phyloP scores from a whole-genome alignment of 129 eudicot genomes.

The Pseudognaphalium luteoalbum region DNA sequence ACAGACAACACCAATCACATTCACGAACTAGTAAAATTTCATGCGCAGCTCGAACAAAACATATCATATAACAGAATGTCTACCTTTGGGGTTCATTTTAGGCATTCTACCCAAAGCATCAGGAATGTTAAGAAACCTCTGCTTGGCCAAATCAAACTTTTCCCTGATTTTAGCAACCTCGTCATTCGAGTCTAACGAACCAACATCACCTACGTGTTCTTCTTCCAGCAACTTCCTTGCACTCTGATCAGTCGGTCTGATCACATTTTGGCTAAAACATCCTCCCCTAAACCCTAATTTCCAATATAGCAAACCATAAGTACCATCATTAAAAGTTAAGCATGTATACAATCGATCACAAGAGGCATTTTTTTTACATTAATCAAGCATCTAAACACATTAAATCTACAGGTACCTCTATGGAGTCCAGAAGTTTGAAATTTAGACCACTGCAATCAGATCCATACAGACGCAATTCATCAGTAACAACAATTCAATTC shows the following conservation, averaged over 20 bases:
- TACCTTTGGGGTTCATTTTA: conserved; percentile 90
- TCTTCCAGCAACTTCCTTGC: conserved; percentile 46
- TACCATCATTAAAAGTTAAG: conserved; percentile 2
- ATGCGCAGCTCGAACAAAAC: neutral
- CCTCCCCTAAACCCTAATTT: conserved; percentile 46
- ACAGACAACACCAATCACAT: conserved; percentile 18
- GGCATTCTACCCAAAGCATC: conserved; percentile 70
- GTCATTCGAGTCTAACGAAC: conserved; percentile 36
- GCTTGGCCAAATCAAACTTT: conserved; percentile 61
- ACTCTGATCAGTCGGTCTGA: conserved; percentile 32
- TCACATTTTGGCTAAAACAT: conserved; percentile 36
- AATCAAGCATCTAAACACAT: conserved; percentile 2
- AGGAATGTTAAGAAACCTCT: conserved; percentile 69
- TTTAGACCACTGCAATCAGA: conserved; percentile 38
- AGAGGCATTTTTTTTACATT: neutral
- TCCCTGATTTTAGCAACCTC: conserved; percentile 60
- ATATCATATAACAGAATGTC: neutral
- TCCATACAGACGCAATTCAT: conserved; percentile 20
- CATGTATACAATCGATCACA: neutral
- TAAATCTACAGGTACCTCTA: conserved; percentile 26
- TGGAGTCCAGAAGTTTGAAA: conserved; percentile 26
- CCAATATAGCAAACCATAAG: neutral
- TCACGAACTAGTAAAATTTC: conserved; percentile 6
- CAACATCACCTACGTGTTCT: conserved; percentile 22
- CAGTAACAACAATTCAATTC: conserved; percentile 18